Evolutionary conservation across 129 eudicot species (phyloP).

Genomic region (Sambucus nigra): DNA sequence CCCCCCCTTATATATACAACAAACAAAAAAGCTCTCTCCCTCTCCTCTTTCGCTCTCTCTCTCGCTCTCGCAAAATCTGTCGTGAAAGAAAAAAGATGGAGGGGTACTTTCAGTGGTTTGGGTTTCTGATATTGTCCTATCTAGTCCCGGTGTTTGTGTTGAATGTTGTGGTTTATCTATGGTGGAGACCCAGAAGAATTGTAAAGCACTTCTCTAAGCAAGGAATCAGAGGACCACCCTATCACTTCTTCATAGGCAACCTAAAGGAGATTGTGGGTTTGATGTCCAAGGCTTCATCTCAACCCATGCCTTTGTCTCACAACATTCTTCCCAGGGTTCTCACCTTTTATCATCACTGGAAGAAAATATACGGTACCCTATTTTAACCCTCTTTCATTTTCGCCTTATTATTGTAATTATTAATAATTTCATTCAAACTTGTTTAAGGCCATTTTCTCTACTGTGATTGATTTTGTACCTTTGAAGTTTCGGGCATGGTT

Average conservation of each 20-base stretch:
- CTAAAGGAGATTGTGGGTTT: constrained; percentile 34
- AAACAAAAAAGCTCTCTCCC: background rate
- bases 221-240: constrained; percentile 48
- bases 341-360: constrained; percentile 56
- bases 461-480: too few species aligned
- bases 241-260: constrained; percentile 36
- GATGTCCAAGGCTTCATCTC: constrained; percentile 26
- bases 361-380: constrained; percentile 44
- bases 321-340: constrained; percentile 50
- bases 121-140: constrained; percentile 11
- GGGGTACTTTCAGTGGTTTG: constrained; percentile 5
- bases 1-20: constrained; percentile 1
- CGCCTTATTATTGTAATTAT: too few species aligned
- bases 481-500: too few species aligned
- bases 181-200: constrained; percentile 48
- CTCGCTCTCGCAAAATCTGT: constrained; percentile 7
- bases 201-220: constrained; percentile 33
- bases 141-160: constrained; percentile 4
- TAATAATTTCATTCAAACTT: too few species aligned
- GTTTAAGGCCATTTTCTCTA: too few species aligned
- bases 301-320: constrained; percentile 37
- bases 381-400: background rate
- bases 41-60: constrained; percentile 1
- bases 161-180: constrained; percentile 20
- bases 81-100: background rate